Conservation (phyloP, 352 stramenopile species). For the Globisporangium barbulae region DNA sequence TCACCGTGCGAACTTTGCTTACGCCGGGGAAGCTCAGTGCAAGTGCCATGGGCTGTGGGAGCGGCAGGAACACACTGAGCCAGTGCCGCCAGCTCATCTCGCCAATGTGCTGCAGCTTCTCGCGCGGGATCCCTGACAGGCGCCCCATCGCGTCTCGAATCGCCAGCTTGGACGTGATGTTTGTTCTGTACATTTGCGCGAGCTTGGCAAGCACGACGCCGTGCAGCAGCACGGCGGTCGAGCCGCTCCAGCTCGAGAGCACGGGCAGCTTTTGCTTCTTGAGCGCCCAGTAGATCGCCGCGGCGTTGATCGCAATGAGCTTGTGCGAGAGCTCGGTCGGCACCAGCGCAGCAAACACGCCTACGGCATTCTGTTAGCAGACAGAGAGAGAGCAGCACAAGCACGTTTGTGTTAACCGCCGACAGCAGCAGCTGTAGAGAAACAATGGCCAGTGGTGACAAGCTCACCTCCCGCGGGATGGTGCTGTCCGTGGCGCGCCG, state of each 20-base stretch:
- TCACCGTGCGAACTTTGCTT: slow-evolving; percentile 43
- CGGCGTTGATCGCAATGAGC: slow-evolving; percentile 41
- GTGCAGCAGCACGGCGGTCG: slow-evolving; percentile 42
- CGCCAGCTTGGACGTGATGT: slow-evolving; percentile 38
- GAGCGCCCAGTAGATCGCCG: slow-evolving; percentile 41
- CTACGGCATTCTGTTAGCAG: slow-evolving; percentile 9
- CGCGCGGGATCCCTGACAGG: slow-evolving; percentile 27
- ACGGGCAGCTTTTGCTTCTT: slow-evolving; percentile 41
- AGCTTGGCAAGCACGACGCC: slow-evolving; percentile 46
- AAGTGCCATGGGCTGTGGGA: slow-evolving; percentile 54
- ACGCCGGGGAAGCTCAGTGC: slow-evolving; percentile 51
- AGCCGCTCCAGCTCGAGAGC: slow-evolving; percentile 45
- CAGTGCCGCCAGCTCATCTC: slow-evolving; percentile 46
- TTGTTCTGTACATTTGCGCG: slow-evolving; percentile 36
- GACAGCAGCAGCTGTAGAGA: neutral
- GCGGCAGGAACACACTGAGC: slow-evolving; percentile 51
- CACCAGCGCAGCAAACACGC: slow-evolving; percentile 16
- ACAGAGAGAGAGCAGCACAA: neutral
- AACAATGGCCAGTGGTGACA: neutral
- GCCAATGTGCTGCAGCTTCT: slow-evolving; percentile 35
- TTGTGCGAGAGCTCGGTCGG: slow-evolving; percentile 64
- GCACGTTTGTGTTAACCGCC: neutral
- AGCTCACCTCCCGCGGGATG: slow-evolving; percentile 18
- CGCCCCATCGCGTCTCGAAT: slow-evolving; percentile 39
- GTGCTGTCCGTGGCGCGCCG: slow-evolving; percentile 18